These are phyloP conservation scores for Lentinula aciculospora DNA, from an alignment of 768 basidiomycete genomes.

Conservation along the genomic window DNA sequence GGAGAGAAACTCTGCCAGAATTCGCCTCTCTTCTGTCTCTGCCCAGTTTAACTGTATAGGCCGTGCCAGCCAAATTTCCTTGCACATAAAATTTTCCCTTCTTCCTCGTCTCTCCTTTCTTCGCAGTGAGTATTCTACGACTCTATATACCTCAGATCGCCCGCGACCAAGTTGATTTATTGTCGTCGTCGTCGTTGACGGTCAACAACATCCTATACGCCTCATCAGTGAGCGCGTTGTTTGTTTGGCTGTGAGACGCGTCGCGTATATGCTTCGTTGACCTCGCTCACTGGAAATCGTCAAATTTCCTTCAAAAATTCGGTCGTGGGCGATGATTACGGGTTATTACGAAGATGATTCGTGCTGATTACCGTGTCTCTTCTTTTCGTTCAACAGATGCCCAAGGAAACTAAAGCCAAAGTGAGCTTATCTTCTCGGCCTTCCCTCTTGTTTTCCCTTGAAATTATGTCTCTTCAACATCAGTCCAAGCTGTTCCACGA, in stretches of 20 bases:
- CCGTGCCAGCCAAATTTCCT: constrained; percentile 7
- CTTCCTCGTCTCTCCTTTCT: background rate
- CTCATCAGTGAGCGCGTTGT: constrained; percentile 14
- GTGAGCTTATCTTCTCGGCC: constrained; percentile 27
- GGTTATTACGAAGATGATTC: constrained; percentile 19
- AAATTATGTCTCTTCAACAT: constrained; percentile 11
- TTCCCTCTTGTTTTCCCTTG: constrained; percentile 12
- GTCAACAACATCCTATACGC: constrained; percentile 5
- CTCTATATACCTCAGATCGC: constrained; percentile 9
- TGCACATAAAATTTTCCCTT: constrained; percentile 3
- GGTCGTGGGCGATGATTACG: constrained; percentile 15
- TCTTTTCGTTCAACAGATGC: constrained; percentile 42
- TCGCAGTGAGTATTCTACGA: constrained; percentile 12
- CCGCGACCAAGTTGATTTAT: constrained; percentile 8
- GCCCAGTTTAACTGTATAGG: constrained; percentile 6
- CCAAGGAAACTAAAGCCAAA: constrained; percentile 55
- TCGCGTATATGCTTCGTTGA: constrained; percentile 23
- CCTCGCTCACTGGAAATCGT: constrained; percentile 12
- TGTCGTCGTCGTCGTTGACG: constrained; percentile 21
- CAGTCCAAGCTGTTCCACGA: background rate
- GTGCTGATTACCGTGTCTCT: constrained; percentile 19
- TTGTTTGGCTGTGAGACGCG: constrained; percentile 35
- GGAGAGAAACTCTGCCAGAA: background rate
- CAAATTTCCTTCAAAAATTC: constrained; percentile 5
- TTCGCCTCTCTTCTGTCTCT: background rate